Evolutionary conservation across 345 rosid species (phyloP), one percentile per base, ranked within the genome.

Genomic region (Isatis tinctoria): DNA sequence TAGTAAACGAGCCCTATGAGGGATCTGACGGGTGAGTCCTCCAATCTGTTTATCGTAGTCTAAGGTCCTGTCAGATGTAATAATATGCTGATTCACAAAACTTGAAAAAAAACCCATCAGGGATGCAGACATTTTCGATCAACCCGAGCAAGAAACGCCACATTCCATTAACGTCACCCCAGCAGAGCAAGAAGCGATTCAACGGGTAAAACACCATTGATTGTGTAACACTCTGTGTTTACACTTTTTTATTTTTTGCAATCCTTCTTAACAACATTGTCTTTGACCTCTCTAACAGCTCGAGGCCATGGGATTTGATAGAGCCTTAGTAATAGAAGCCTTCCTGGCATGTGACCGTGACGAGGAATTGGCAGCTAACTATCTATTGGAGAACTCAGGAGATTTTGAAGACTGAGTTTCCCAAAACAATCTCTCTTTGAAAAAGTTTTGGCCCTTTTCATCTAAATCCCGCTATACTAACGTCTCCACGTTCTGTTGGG

Each of bases 271-370:
- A 65, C 56, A 17, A 52, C 26, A 10, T 58, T 13, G 53, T 60
- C 5, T 60, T n/a, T 44, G 43, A 40, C 26, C 60, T 61, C 37
- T 67, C 6, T 58, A 53, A 67, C 68, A 95, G 99, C 93, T 96
- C 0, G 97, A 90, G 83, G 97, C 91, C 61, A 87, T 96, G 98
- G 99, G 99, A 73, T 96, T 96, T 24, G 98, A 92, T 43, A 87
- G 98, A 82, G 90, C 88, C 57, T 90, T 84, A 8, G 99, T 90
- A 18, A 87, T 96, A 20, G 99, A 96, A 85, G 97, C 99, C n/a
- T 96, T 92, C 88, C 86, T 96, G 62, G 99, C 99, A 18, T 96
- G 99, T 33, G 99, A 96, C 60, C 97, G 99, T 20, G 86, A 96
- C 2, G 99, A 96, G 81, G 98, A 90, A 80, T 80, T 96, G 86